Base-by-base conservation (phyloP, 345 rosid species). In the Sapria himalayana region DNA sequence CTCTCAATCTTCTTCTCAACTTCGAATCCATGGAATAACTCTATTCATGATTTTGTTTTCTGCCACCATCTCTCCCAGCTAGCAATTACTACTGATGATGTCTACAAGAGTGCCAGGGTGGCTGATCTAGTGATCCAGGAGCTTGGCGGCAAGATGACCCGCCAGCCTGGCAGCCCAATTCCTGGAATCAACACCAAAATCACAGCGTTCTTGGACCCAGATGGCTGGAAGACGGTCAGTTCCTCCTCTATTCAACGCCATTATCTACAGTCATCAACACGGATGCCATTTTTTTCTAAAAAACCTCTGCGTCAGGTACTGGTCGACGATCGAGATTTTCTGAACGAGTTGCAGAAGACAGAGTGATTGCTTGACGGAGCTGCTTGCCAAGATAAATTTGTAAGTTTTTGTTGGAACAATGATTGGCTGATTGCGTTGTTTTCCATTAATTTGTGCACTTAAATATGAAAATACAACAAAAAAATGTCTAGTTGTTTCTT, bases 141-240 rank as follows among this genome's bases (percentile, higher is more conserved):
- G 25, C 67, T 46, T 58, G 93, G 98, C 8, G 98, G 98, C 25
- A 89, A 82, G 67, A 45, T 89, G 45, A 82, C 81, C 3, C 70
- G 92, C 48, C 84, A 89, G 45, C 93, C 98, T 45, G 98, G 98
- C 48, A n/a, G n/a, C n/a, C 98, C 98, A 0, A 67, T 82, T 50
- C 98, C 93, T 53, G 95, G 95, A 40, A 79, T 82, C 56, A 79
- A 52, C 59, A 89, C 95, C 38, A 89, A 82, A 71, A 89, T 89
- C 48, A 82, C 92, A 11, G 93, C 93, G 12, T 89, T 94, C 71
- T 61, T 89, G 57, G 95, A 89, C 66, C 92, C 98, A 13, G 95
- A 89, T 40, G 95, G 95, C 48, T 89, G 98, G 98, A 89, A 89
- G 55, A 38, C 98, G 79, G 98, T 89, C 56, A 55, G 78, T 56